A percentile compares a stretch with the other conserved stretches of the same genome.
Evolutionary conservation across 2,329 filamentous ascomycete genomes (phyloP).

Genomic region (Dothideomycetes sp.): DNA sequence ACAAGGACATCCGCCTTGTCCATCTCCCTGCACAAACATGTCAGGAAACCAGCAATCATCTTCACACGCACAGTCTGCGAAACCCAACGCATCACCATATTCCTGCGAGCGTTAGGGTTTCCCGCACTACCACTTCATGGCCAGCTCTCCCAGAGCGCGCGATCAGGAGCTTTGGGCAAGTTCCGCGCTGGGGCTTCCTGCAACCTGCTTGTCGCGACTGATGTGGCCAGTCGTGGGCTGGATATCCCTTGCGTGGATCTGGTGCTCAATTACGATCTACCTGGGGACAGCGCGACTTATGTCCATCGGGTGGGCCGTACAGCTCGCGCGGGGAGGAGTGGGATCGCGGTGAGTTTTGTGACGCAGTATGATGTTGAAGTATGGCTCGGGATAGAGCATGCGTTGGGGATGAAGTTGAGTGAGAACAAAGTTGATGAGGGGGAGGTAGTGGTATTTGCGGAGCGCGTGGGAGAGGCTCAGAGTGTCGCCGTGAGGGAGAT

Average conservation of each 20-base stretch:
- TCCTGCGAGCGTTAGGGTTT: conserved; percentile 75
- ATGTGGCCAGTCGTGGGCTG: conserved; percentile 85
- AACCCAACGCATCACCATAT: conserved; percentile 73
- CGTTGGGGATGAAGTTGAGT: conserved; percentile 70
- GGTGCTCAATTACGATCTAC: conserved; percentile 92
- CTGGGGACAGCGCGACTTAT: conserved; percentile 93
- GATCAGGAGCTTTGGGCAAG: conserved; percentile 75
- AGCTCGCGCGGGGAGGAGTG: conserved; percentile 75
- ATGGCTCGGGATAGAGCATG: conserved; percentile 76
- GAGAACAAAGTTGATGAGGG: conserved; percentile 84
- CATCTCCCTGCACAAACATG: conserved; percentile 69
- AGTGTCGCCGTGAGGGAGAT: conserved; percentile 75
- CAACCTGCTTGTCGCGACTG: conserved; percentile 83
- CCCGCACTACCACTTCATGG: conserved; percentile 88
- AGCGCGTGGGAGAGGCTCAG: too few relatives aligned
- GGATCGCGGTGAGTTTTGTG: conserved; percentile 76
- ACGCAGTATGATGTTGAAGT: conserved; percentile 88
- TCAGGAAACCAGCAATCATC: conserved; percentile 69
- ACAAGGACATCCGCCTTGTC: conserved; percentile 83
- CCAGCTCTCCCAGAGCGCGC: conserved; percentile 70
- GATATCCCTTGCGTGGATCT: conserved; percentile 87
- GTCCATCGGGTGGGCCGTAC: conserved; percentile 95
- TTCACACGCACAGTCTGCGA: conserved; percentile 92
- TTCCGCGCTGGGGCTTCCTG: conserved; percentile 84
- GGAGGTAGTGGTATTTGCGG: too few relatives aligned